phyloP scores from a whole-genome alignment of 2,329 filamentous ascomycete genomes.

The Phaeoacremonium minimum region DNA sequence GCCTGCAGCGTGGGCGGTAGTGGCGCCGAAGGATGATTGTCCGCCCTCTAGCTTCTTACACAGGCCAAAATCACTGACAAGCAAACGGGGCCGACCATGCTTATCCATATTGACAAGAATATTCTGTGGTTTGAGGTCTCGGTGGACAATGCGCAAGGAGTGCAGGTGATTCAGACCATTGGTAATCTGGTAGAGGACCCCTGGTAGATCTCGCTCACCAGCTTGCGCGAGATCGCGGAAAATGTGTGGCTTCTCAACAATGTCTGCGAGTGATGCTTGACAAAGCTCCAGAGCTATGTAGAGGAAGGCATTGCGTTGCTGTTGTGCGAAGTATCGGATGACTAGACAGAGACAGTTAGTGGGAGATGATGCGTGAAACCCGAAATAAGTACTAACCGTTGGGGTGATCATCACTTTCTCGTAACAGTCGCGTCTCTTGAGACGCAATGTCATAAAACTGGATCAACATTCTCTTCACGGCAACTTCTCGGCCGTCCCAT shows the following conservation, averaged over 20 bases:
- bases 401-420: constrained; percentile 91
- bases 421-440: constrained; percentile 83
- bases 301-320: constrained; percentile 82
- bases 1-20: constrained; percentile 86
- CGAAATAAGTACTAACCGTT: constrained; percentile 68
- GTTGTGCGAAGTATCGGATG: constrained; percentile 92
- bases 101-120: constrained; percentile 79
- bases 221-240: constrained; percentile 67
- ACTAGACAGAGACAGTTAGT: too few species aligned
- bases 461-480: constrained; percentile 93
- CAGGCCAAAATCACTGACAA: constrained; percentile 96
- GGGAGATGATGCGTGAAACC: too few species aligned
- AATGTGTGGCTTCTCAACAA: constrained; percentile 70
- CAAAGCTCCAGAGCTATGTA: constrained; percentile 96
- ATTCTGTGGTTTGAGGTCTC: constrained; percentile 96
- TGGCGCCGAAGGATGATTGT: constrained; percentile 91
- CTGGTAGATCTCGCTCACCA: constrained; percentile 71
- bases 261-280: constrained; percentile 86
- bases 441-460: constrained; percentile 95
- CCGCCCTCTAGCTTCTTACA: constrained; percentile 96
- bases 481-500: constrained; percentile 88
- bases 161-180: constrained; percentile 87
- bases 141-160: constrained; percentile 88
- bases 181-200: constrained; percentile 83
- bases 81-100: constrained; percentile 69